These are phyloP conservation scores for Parafenestella ontariensis DNA, from an alignment of 2,329 filamentous ascomycete genomes.

Conservation along the genomic window DNA sequence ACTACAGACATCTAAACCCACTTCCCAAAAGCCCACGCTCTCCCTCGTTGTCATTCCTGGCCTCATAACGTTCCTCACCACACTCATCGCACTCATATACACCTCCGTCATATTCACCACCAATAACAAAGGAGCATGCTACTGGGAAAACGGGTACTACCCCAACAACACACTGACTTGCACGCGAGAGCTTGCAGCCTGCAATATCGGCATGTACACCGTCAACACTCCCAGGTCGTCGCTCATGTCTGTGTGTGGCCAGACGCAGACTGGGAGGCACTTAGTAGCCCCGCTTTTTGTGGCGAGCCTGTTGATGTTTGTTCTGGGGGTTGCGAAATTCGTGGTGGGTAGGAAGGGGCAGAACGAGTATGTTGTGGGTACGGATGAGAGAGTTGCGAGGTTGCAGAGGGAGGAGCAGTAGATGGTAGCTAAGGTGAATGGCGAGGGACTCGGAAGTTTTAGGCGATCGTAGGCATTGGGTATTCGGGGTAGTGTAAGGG, in stretches of 20 bases:
- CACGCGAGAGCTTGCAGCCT: slow-evolving; percentile 10
- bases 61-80: background rate
- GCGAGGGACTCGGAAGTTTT: background rate
- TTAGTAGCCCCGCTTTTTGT: slow-evolving; percentile 3
- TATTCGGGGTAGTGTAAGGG: background rate
- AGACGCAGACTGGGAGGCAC: slow-evolving; percentile 1
- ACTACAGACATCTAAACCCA: background rate
- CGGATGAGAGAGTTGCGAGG: slow-evolving; percentile 12
- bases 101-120: slow-evolving; percentile 5
- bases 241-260: background rate
- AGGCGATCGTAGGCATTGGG: background rate
- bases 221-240: background rate
- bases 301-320: slow-evolving; percentile 4
- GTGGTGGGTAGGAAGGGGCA: slow-evolving; percentile 1
- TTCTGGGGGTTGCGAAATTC: background rate
- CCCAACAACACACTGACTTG: slow-evolving; percentile 1
- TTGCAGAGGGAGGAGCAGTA: slow-evolving; percentile 4
- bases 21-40: background rate
- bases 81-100: slow-evolving; percentile 5
- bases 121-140: slow-evolving; percentile 5
- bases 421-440: background rate
- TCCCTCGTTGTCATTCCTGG: background rate
- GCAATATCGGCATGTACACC: slow-evolving; percentile 5
- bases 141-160: slow-evolving; percentile 7
- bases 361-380: background rate